These are phyloP conservation scores for Bathelium albidoporum DNA, from an alignment of 495 filamentous ascomycete genomes.

Conservation along the genomic window DNA sequence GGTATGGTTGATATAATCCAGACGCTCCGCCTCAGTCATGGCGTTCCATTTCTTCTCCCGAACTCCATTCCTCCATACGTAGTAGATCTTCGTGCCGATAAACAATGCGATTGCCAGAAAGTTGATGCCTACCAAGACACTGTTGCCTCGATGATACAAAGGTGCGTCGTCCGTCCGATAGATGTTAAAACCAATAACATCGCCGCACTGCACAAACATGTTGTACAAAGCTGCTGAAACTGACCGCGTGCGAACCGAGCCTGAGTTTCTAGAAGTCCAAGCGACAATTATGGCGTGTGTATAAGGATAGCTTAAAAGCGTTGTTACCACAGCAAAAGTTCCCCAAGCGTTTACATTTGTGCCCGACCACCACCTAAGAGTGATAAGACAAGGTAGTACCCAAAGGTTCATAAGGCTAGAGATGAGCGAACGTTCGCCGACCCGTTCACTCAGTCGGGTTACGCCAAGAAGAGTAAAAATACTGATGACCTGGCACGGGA, in stretches of 20 bases:
- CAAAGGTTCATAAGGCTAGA: conserved; percentile 38
- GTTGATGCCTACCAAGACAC: conserved; percentile 30
- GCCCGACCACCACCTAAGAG: conserved; percentile 30
- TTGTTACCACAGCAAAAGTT: conserved; percentile 33
- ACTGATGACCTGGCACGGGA: conserved; percentile 26
- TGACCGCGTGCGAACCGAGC: conserved; percentile 34
- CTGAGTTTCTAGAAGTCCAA: conserved; percentile 36
- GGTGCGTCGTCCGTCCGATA: conserved; percentile 30
- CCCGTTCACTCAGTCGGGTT: conserved; percentile 34
- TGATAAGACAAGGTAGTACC: conserved; percentile 37
- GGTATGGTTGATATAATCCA: conserved; percentile 27
- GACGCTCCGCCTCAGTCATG: conserved; percentile 25
- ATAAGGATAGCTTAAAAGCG: conserved; percentile 37
- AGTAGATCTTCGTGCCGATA: conserved; percentile 22
- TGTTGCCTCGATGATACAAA: conserved; percentile 35
- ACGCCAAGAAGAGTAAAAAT: conserved; percentile 37
- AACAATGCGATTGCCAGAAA: conserved; percentile 26
- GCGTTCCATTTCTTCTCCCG: conserved; percentile 31
- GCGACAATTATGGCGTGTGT: conserved; percentile 35
- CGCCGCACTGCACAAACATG: conserved; percentile 33
- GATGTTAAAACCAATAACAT: conserved; percentile 30
- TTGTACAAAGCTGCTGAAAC: conserved; percentile 39
- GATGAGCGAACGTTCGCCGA: conserved; percentile 39
- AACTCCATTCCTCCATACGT: conserved; percentile 26
- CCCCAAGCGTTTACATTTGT: conserved; percentile 31